Evolutionary conservation across 2,329 filamentous ascomycete genomes (phyloP).

Genomic region (Madurella fahalii): DNA sequence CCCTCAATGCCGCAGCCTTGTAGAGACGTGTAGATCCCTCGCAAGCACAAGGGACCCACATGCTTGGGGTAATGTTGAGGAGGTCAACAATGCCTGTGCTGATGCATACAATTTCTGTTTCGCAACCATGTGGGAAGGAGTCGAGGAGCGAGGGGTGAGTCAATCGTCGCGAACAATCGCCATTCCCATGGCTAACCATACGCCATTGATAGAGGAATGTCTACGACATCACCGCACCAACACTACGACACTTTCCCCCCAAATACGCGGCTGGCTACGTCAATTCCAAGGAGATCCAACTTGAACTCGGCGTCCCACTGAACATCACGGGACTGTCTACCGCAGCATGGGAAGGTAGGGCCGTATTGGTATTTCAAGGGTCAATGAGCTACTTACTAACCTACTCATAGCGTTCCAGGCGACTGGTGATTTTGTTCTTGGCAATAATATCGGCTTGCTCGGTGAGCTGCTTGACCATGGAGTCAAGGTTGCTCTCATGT

Average conservation of each 20-base stretch:
- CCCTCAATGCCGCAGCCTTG: conserved; percentile 13
- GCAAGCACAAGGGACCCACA: conserved; percentile 15
- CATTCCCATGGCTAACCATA: background rate
- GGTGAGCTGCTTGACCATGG: conserved; percentile 50
- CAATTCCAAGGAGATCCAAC: conserved; percentile 50
- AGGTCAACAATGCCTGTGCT: conserved; percentile 20
- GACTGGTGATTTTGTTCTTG: conserved; percentile 30
- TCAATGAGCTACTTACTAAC: background rate
- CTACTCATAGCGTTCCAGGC: conserved; percentile 34
- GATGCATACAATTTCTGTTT: conserved; percentile 20
- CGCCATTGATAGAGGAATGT: conserved; percentile 35
- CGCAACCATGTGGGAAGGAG: conserved; percentile 7
- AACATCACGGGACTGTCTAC: conserved; percentile 48
- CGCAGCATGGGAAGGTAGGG: conserved; percentile 30
- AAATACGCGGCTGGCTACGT: conserved; percentile 51
- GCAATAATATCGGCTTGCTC: conserved; percentile 38
- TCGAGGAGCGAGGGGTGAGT: conserved; percentile 9
- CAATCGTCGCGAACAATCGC: background rate
- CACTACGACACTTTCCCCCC: conserved; percentile 46
- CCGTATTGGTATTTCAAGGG: background rate
- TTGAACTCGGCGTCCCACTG: conserved; percentile 53
- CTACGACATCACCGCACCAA: conserved; percentile 51
- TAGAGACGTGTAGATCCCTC: conserved; percentile 14
- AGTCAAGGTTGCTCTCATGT: conserved; percentile 51
- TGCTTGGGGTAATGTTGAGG: conserved; percentile 13